phyloP scores from a whole-genome alignment of 371 early-diverging fungal genomes.

The Mortierella polycephala region DNA sequence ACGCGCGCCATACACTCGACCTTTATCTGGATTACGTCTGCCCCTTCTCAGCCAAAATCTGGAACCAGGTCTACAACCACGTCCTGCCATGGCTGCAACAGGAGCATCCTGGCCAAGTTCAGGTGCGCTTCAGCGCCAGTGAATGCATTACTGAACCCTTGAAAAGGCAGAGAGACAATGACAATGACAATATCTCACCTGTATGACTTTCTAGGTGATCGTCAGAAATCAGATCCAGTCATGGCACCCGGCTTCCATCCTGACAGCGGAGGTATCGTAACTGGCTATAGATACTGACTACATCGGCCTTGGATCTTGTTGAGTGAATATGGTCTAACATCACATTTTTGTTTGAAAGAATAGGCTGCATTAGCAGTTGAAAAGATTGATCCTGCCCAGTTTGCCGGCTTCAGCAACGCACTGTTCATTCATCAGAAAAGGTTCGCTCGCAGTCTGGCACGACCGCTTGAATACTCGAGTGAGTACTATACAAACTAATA shows the following conservation, averaged over 20 bases:
- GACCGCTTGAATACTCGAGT: neutral
- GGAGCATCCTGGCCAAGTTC: conserved; percentile 62
- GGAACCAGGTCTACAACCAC: conserved; percentile 57
- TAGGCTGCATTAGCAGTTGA: conserved; percentile 84
- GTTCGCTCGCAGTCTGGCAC: conserved; percentile 42
- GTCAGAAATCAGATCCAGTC: conserved; percentile 88
- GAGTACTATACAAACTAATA: too few relatives aligned
- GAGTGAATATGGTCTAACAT: neutral
- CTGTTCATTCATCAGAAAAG: conserved; percentile 72
- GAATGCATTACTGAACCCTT: neutral
- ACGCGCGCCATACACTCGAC: conserved; percentile 69
- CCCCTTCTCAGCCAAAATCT: conserved; percentile 71
- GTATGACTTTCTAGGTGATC: conserved; percentile 53
- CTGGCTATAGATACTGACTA: too few relatives aligned
- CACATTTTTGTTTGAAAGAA: too few relatives aligned
- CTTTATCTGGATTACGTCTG: conserved; percentile 76
- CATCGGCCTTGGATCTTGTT: neutral
- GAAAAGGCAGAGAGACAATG: too few relatives aligned
- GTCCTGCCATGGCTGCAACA: conserved; percentile 69
- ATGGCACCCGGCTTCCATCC: conserved; percentile 83
- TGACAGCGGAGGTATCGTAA: conserved; percentile 70
- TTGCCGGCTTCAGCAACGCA: conserved; percentile 64
- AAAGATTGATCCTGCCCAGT: conserved; percentile 64
- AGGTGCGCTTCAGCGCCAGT: conserved; percentile 28
- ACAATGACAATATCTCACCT: too few relatives aligned